Base-by-base conservation (phyloP, 495 filamentous ascomycete genomes). In the Tuber calosporum region DNA sequence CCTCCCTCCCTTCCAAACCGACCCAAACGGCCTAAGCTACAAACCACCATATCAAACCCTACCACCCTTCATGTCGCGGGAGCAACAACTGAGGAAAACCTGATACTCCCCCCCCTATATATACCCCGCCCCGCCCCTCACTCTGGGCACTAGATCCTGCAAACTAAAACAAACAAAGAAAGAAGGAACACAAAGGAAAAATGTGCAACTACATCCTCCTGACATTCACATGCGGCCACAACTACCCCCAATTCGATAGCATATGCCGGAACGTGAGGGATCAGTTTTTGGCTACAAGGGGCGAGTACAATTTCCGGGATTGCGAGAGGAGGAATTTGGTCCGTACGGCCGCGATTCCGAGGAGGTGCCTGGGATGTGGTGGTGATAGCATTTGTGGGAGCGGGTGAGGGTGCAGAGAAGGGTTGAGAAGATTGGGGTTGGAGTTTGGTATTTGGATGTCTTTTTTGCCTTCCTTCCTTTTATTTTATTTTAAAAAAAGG, bases 141-240 rank as follows among this genome's bases (percentile, higher is more conserved):
- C 19, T 41, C 45, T 11, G 43, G n/a, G n/a, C n/a, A n/a, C n/a
- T n/a, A n/a, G 20, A 40, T 66, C 36, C 1, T n/a, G 13, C 22
- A 11, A 41, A 26, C 43, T 6, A n/a, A n/a, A n/a, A n/a, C n/a
- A n/a, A n/a, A n/a, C n/a, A n/a, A n/a, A n/a, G 26, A 71, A 71
- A 71, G 19, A 36, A 20, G 66, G 69, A 62, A 13, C 34, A n/a
- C 5, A 1, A 71, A 58, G 9, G 7, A 30, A 71, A 19, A 40
- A 78, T 78, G 76, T 78, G 76, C 42, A 73, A 78, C 68, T 78
- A 67, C 40, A 68, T 77, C 38, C 62, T 45, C 26, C 75, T 78
- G 45, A 11, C 71, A 20, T 78, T 70, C 66, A 71, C 68, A 34
- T 78, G 76, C 36, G 68, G 71, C 20, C 75, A 78, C 30, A 43